Base-by-base conservation (phyloP, 306 rosid species). In the Prunus davidiana region DNA sequence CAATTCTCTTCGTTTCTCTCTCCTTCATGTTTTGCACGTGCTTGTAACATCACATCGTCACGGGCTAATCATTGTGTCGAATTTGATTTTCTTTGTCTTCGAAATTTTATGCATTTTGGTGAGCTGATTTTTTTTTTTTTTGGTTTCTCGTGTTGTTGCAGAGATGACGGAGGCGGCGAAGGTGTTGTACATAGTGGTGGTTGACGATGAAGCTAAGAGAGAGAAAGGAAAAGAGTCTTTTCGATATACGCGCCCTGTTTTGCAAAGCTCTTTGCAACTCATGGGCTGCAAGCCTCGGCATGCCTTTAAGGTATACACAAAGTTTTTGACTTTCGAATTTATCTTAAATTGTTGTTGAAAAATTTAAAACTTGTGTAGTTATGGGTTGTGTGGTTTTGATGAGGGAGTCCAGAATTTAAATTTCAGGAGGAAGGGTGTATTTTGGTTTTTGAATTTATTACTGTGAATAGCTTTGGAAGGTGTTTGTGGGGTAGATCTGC, bases 281-380 rank as follows among this genome's bases (percentile, higher is more conserved):
- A 94, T 94, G 88, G 98, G 98, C 67, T 94, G 98, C 81, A 94
- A 94, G 72, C 90, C 97, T 2, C 87, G 98, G 12, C 98, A 94
- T 71, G 96, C 98, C 60, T 92, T 94, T 62, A 94, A 94, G 98
- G 98, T 89, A 38, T 30, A 1, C 43, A 15, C n/a, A 38, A 73
- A 5, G 32, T 72, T 73, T 11, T 28, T 19, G 28, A 74, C 19
- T 79, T 74, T 54, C 28, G 34, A 11, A 77, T 30, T 22, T 5
- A 3, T 74, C 46, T 38, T 3, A 14, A 25, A 8, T 15, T 2
- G 19, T 25, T 49, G 6, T 52, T 32, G 72, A 66, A n/a, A 19
- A 46, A 2, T 9, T 49, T 49, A 20, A 9, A 55, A n/a, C 19
- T 30, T 27, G 64, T 22, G 14, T 27, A 13, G 3, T 12, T 60